Base-by-base conservation (phyloP, 345 rosid species). In the Trapa bicornis region DNA sequence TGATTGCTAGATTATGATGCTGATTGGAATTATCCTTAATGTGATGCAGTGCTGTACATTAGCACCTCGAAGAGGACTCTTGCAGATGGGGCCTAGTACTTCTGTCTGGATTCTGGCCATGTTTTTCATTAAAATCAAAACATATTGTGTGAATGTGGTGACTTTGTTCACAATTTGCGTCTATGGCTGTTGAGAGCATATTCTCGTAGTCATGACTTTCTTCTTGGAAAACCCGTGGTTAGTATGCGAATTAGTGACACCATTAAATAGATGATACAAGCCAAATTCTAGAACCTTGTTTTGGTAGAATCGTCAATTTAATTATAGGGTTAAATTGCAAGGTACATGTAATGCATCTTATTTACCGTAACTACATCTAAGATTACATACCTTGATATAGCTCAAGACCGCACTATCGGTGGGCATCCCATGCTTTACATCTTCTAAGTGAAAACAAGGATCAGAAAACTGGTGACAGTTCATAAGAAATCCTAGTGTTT, bases 1-100 rank as follows among this genome's bases (percentile, higher is more conserved):
- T 10, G 11, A 35, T 64, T 12, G 1, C 11, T 22, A n/a, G 3
- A 14, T 3, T 43, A 15, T 65, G 47, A n/a, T 13, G 43, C 67
- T 42, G 67, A 65, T 35, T 65, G 16, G 53, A 47, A 5, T 22
- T 22, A 35, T 32, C 37, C 32, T 9, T 1, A 42, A 17, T 61
- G 61, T 69, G 4, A 33, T 82, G 86, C 95, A 94, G 97, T 91
- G 75, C 90, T 94, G 54, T 94, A 91, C 72, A 91, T 94, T 72
- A 94, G 97, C 69, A 94, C 97, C 9, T 79, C 96, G 11, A 94
- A 87, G 80, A 76, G 84, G 81, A 79, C 95, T 61, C 74, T 87
- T 15, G 96, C 83, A 1, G 97, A 94, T 43, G 96, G 97, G 36
- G 83, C 88, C 3, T 87, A 84, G 72, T 56, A 35, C 6, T 42